phyloP scores from a whole-genome alignment of 1,139 yeast species.

The Hyphopichia burtonii region DNA sequence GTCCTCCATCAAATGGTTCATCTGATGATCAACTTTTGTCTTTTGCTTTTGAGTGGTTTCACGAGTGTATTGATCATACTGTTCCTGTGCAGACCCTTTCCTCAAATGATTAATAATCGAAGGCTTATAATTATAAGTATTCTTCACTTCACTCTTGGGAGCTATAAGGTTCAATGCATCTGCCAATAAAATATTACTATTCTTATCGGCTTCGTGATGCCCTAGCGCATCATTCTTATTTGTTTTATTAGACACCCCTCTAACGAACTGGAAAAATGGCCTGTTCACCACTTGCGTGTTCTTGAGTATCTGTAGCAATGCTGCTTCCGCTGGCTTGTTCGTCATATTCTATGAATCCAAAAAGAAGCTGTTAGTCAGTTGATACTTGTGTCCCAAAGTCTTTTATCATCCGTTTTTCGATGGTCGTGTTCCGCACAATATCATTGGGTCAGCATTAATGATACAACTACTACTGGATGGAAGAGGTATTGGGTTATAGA shows the following conservation, averaged over 20 bases:
- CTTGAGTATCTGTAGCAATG: neutral
- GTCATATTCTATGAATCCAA: neutral
- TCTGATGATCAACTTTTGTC: neutral
- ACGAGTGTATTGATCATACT: slow-evolving; percentile 11
- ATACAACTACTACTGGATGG: neutral
- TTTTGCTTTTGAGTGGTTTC: neutral
- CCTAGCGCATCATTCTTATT: neutral
- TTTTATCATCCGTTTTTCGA: neutral
- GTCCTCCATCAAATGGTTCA: slow-evolving; percentile 2
- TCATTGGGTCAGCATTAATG: neutral
- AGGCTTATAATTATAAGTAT: slow-evolving; percentile 26
- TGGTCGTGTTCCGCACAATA: neutral
- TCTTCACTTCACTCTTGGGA: slow-evolving; percentile 12
- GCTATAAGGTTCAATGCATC: slow-evolving; percentile 42
- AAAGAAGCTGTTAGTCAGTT: no score
- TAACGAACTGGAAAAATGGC: neutral
- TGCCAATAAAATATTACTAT: slow-evolving; percentile 29
- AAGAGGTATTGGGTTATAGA: no score
- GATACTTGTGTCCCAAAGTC: no score
- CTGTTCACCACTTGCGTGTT: neutral
- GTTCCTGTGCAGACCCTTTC: slow-evolving; percentile 33
- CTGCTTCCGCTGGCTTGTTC: neutral
- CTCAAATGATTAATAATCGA: slow-evolving; percentile 34
- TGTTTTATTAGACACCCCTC: neutral
- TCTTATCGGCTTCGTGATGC: neutral